Conservation (phyloP, 306 rosid genomes). For the Rosa multiflora region DNA sequence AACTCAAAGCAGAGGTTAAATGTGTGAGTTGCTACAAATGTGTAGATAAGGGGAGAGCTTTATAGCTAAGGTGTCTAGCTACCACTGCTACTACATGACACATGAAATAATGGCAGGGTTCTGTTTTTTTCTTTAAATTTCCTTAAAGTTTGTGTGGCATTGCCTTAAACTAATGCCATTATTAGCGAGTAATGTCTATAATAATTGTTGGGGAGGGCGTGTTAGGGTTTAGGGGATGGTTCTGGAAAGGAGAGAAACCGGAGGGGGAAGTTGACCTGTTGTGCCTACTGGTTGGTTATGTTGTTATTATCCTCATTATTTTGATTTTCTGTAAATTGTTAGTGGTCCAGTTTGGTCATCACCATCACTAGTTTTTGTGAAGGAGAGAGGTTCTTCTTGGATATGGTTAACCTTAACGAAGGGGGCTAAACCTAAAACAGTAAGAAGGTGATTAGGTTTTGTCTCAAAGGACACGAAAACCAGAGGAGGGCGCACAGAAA, state of each 20-base stretch:
- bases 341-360: constrained; percentile 4
- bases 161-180: neutral
- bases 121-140: neutral
- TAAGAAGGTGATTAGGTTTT: neutral
- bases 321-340: constrained; percentile 4
- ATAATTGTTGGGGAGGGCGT: neutral
- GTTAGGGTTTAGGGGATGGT: constrained; percentile 24
- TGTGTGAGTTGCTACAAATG: neutral
- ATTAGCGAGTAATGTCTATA: neutral
- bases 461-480: constrained; percentile 25
- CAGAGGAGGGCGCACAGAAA: constrained; percentile 22
- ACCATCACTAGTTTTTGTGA: neutral
- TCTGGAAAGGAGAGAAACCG: constrained; percentile 40
- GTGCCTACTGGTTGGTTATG: constrained; percentile 18
- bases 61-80: constrained; percentile 33
- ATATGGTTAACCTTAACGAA: neutral
- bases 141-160: neutral
- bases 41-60: constrained; percentile 8
- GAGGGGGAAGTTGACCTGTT: constrained; percentile 28
- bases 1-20: neutral
- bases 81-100: neutral
- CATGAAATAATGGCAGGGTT: neutral
- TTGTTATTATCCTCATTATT: constrained; percentile 42
- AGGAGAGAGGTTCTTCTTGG: neutral
- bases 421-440: neutral